phyloP scores from a whole-genome alignment of 2,329 filamentous ascomycete genomes.

The Xylaria sp. region DNA sequence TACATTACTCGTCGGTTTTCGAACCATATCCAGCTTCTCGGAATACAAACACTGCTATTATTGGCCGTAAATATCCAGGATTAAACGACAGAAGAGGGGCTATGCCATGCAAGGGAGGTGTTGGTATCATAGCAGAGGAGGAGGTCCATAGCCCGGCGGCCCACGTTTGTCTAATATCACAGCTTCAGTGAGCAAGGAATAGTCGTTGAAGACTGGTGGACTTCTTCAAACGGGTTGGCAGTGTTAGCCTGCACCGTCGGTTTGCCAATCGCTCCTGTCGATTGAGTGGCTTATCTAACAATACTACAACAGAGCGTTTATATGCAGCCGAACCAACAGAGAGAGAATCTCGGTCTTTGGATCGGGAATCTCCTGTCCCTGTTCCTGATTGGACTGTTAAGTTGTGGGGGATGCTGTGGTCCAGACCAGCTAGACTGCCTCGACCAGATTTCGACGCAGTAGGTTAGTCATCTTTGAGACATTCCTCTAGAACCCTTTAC shows the following conservation, averaged over 20 bases:
- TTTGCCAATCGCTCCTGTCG: slow-evolving; percentile 22
- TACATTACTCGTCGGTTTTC: slow-evolving; percentile 29
- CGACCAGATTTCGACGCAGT: slow-evolving; percentile 5
- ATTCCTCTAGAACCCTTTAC: neutral
- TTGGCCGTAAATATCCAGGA: slow-evolving; percentile 15
- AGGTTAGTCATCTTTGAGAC: slow-evolving; percentile 1
- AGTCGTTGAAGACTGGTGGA: too few species aligned
- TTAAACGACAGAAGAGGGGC: slow-evolving; percentile 30
- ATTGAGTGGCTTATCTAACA: slow-evolving; percentile 20
- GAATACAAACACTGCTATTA: slow-evolving; percentile 29
- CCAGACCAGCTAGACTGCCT: slow-evolving; percentile 6
- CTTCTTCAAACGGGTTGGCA: slow-evolving; percentile 5
- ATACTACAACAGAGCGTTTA: slow-evolving; percentile 25
- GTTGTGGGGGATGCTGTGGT: slow-evolving; percentile 11
- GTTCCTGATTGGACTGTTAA: slow-evolving; percentile 11
- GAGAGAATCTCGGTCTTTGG: neutral
- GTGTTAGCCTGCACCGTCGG: slow-evolving; percentile 14
- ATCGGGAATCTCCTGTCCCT: neutral
- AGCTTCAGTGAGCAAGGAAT: too few species aligned
- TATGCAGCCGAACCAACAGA: slow-evolving; percentile 17
- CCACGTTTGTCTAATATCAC: neutral
- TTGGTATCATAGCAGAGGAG: slow-evolving; percentile 25
- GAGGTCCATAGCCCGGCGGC: slow-evolving; percentile 12
- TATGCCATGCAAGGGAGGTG: slow-evolving; percentile 34
- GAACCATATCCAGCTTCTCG: slow-evolving; percentile 32